Base-by-base conservation (phyloP, 495 filamentous ascomycete genomes). In the Neurospora sp. region DNA sequence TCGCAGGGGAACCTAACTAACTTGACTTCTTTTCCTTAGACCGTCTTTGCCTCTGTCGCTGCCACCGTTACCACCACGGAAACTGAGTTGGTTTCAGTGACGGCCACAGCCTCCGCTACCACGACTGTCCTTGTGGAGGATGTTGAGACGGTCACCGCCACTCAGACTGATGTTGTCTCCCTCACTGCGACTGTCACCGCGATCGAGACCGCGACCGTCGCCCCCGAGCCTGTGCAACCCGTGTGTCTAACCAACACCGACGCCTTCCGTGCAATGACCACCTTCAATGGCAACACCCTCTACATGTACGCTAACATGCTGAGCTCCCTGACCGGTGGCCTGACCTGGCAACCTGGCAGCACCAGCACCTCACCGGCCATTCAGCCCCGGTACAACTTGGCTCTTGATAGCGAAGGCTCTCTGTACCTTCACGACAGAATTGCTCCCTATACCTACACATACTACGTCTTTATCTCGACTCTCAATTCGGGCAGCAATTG, bases 281-380 rank as follows among this genome's bases (percentile, higher is more conserved):
- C 37, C 0, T 3, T 70, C n/a, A 73, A 71, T 27, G 31, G 9
- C 69, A 71, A 20, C 72, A 2, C 8, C 8, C 37, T 69, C 14
- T 16, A 31, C 37, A 61, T 75, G 2, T 75, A 70, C 38, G 74
- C 71, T 37, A 75, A 73, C 72, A 1, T 73, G 74, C 1, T 71
- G 16, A 71, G 69, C 61, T 27, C 1, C 2, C 3, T 71, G 18
- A 18, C 0, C 8, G 74, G 74, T 22, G 70, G 61, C 4, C 3
- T 73, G 7, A 27, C 0, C 8, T 75, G 74, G 74, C 2, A 39
- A 10, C 1, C 1, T 8, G 69, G 27, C 1, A 68, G 69, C 20
- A 38, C 69, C 4, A 65, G 10, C 18, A 59, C 69, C 3, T 53
- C 74, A 10, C 7, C 39, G 5, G 3, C 37, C 5, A 8, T 73